Conservation (phyloP, 495 filamentous ascomycete genomes). For the Aspergillus conjunctus region DNA sequence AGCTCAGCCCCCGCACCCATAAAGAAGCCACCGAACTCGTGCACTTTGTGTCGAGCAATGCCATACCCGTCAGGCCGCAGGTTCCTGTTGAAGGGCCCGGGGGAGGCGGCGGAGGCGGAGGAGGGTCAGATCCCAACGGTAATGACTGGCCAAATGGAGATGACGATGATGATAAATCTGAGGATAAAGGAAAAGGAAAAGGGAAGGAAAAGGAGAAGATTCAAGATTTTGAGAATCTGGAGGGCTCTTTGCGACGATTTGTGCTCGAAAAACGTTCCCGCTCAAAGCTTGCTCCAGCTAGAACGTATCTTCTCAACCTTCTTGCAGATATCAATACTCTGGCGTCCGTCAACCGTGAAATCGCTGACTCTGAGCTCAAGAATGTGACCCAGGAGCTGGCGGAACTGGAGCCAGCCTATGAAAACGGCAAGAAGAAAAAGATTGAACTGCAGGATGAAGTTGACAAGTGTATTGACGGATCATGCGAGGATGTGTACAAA, state of each 20-base stretch:
- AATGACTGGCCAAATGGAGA: slow-evolving; percentile 30
- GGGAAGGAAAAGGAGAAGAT: slow-evolving; percentile 86
- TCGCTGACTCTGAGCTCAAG: slow-evolving; percentile 83
- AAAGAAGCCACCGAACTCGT: slow-evolving; percentile 93
- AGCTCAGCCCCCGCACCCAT: slow-evolving; percentile 84
- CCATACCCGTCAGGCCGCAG: slow-evolving; percentile 72
- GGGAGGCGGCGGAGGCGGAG: slow-evolving; percentile 56
- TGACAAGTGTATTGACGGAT: slow-evolving; percentile 79
- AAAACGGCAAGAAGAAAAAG: slow-evolving; percentile 79
- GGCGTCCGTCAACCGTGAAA: slow-evolving; percentile 83
- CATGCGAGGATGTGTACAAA: slow-evolving; percentile 80
- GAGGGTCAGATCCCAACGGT: slow-evolving; percentile 45
- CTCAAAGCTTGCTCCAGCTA: slow-evolving; percentile 93
- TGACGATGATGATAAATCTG: slow-evolving; percentile 57
- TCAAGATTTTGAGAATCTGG: slow-evolving; percentile 84
- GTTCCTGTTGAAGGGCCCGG: slow-evolving; percentile 52
- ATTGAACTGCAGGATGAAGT: slow-evolving; percentile 80
- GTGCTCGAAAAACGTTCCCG: slow-evolving; percentile 94
- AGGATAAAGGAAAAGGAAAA: slow-evolving; percentile 60
- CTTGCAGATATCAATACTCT: slow-evolving; percentile 80
- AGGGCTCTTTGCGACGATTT: slow-evolving; percentile 85
- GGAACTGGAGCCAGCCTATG: slow-evolving; percentile 81
- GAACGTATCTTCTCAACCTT: slow-evolving; percentile 94
- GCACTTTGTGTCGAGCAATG: slow-evolving; percentile 96
- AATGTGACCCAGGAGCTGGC: slow-evolving; percentile 77